These are phyloP conservation scores for Erodium chrysanthum DNA, from an alignment of 441 rosid species.

Conservation along the genomic window DNA sequence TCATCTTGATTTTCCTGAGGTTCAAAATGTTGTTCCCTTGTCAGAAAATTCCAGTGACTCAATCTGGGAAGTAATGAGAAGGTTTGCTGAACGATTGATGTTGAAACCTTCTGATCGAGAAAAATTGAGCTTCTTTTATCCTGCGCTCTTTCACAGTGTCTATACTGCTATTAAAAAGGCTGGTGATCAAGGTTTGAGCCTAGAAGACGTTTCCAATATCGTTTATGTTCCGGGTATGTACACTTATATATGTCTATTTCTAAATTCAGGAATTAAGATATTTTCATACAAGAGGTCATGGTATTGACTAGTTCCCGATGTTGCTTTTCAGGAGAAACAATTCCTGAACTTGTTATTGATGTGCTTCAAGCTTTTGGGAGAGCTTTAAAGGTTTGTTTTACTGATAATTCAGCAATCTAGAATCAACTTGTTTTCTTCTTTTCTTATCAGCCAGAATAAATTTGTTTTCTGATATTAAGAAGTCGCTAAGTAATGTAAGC, in stretches of 20 bases:
- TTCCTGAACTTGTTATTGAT: conserved; percentile 40
- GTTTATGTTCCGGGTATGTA: conserved; percentile 36
- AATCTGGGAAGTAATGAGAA: conserved; percentile 69
- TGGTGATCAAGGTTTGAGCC: conserved; percentile 85
- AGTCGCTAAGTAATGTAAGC: conserved; percentile 2
- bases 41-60: conserved; percentile 36
- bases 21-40: conserved; percentile 27
- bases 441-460: conserved; percentile 4
- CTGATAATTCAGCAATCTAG: conserved; percentile 12
- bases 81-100: conserved; percentile 41
- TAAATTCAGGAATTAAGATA: conserved; percentile 7
- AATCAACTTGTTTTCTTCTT: conserved; percentile 1
- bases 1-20: conserved; percentile 31
- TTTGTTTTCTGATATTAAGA: neutral
- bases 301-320: conserved; percentile 18
- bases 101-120: conserved; percentile 29
- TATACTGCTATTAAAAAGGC: conserved; percentile 62
- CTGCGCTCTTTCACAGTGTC: conserved; percentile 43
- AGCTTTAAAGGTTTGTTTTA: conserved; percentile 50
- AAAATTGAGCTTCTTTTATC: conserved; percentile 28
- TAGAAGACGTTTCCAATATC: conserved; percentile 46
- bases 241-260: conserved; percentile 5
- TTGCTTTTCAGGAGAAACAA: conserved; percentile 43
- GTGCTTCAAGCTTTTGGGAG: conserved; percentile 74
- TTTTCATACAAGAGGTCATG: conserved; percentile 8